phyloP scores from a whole-genome alignment of 2,329 filamentous ascomycete genomes.

The Aspergillus candidus region DNA sequence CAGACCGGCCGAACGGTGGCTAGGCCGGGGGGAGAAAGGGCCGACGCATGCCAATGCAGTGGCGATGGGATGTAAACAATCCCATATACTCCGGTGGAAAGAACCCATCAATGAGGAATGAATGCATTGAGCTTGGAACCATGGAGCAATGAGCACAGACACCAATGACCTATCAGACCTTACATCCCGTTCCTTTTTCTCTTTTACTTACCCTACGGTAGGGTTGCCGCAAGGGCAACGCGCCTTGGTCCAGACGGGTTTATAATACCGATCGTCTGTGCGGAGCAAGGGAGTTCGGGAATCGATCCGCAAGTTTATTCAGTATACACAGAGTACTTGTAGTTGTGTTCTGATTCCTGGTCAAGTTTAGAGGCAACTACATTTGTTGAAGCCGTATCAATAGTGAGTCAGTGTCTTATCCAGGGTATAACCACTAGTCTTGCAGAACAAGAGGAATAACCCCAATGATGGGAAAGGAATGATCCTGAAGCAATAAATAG shows the following conservation, averaged over 20 bases:
- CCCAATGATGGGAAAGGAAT: too few species aligned
- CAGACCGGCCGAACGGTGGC: conserved; percentile 20
- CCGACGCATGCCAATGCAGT: conserved; percentile 33
- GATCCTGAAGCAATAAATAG: too few species aligned
- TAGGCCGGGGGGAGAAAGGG: conserved; percentile 22
- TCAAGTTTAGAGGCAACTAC: not conserved
- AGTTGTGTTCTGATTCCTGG: not conserved
- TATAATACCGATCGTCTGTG: too few species aligned
- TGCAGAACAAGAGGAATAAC: too few species aligned
- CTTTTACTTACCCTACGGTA: conserved; percentile 23
- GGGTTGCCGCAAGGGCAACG: conserved; percentile 25
- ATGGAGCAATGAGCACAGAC: conserved; percentile 23
- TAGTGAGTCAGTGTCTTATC: too few species aligned
- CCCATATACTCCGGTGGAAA: conserved; percentile 14
- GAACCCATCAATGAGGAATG: too few species aligned
- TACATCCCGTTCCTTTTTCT: conserved; percentile 22
- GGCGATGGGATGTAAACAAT: conserved; percentile 32
- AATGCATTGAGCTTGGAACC: too few species aligned
- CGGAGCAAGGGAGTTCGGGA: conserved; percentile 24
- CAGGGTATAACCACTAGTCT: too few species aligned
- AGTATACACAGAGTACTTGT: not conserved
- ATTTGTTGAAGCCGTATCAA: not conserved
- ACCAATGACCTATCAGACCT: conserved; percentile 32
- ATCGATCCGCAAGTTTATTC: conserved; percentile 12
- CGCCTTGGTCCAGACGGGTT: conserved; percentile 3